Base-by-base conservation (phyloP, 2,329 filamentous ascomycete genomes). In the Plenodomus tracheiphilus region DNA sequence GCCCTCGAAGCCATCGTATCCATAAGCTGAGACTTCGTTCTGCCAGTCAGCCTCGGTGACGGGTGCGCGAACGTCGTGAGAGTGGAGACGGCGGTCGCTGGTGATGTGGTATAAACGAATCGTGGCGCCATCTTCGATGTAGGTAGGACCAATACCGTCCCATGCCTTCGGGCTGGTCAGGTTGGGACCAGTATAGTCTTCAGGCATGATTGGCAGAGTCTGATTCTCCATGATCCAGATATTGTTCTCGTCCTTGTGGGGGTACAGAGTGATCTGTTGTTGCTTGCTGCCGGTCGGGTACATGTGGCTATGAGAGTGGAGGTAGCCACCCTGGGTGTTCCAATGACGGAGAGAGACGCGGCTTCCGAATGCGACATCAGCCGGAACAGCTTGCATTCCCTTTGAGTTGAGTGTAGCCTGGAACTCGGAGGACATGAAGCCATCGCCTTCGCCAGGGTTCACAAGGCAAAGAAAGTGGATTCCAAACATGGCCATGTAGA, bases 341-440 rank as follows among this genome's bases (percentile, higher is more conserved):
- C 91, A 88, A 73, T 99, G 94, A 62, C 94, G 89, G 62, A 99
- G 82, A 56, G 81, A 86, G 65, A 99, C 82, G 56, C 89, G 85
- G 71, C 91, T 96, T 51, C 94, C 94, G 65, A 94, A 87, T 21
- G 88, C 86, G 49, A 99, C 88, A 75, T 99, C 92, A 22, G 89
- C 94, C 2, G 94, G 88, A 4, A 96, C 91, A 73, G 96, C 91
- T 70, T 91, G 87, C 94, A 99, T 99, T 44, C 84, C 86, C 80
- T 97, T 99, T 66, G 86, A 92, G 77, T 97, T 99, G 59, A 99
- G 80, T 2, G 94, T 97, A 25, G 94, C 89, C 77, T 99, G 94
- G 79, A 99, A 99, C 70, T 99, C 94, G 46, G 93, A 96, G 69
- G 92, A 97, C 94, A 99, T 99, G 80, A 99, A 99, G 46, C 94